A percentile compares a stretch with the other conserved stretches of the same genome.
These are phyloP conservation scores for Calonectria leucothoes DNA, from an alignment of 2,329 filamentous ascomycete species.

Conservation along the genomic window DNA sequence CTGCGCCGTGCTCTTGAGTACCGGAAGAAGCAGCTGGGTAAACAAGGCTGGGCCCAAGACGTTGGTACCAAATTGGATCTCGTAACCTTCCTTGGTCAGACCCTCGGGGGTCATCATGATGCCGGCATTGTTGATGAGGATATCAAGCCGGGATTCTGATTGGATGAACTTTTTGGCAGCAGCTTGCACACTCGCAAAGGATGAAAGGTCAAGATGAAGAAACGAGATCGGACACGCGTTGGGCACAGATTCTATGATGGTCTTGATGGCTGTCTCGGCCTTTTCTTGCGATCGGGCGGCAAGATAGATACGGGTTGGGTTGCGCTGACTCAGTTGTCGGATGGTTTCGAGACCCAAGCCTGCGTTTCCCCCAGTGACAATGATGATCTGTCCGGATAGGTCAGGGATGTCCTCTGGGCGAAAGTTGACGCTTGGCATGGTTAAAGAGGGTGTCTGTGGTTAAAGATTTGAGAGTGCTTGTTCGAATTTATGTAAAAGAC, in stretches of 20 bases:
- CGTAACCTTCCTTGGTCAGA: conserved; percentile 27
- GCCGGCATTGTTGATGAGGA: conserved; percentile 27
- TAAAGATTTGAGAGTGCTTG: no score
- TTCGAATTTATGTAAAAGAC: neutral
- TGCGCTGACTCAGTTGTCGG: neutral
- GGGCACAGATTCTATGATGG: neutral
- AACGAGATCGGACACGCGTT: neutral
- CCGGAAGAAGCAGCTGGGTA: conserved; percentile 32
- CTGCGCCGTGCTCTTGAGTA: neutral
- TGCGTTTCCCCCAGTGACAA: conserved; percentile 23
- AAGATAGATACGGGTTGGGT: conserved; percentile 13
- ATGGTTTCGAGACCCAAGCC: conserved; percentile 21
- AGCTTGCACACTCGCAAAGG: conserved; percentile 11
- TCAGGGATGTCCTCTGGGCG: conserved; percentile 17
- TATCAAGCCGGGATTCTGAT: conserved; percentile 22
- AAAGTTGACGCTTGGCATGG: neutral
- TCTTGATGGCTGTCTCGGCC: conserved; percentile 5
- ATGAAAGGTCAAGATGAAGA: conserved; percentile 11
- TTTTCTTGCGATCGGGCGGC: conserved; percentile 9
- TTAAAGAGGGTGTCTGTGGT: neutral
- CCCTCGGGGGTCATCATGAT: conserved; percentile 26
- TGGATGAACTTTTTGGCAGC: neutral
- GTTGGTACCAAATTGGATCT: conserved; percentile 31
- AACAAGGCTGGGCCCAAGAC: conserved; percentile 26
- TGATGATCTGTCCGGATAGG: conserved; percentile 11